These are phyloP conservation scores for Kodamaea jinghongensis DNA, from an alignment of 805 yeast species.

Conservation along the genomic window DNA sequence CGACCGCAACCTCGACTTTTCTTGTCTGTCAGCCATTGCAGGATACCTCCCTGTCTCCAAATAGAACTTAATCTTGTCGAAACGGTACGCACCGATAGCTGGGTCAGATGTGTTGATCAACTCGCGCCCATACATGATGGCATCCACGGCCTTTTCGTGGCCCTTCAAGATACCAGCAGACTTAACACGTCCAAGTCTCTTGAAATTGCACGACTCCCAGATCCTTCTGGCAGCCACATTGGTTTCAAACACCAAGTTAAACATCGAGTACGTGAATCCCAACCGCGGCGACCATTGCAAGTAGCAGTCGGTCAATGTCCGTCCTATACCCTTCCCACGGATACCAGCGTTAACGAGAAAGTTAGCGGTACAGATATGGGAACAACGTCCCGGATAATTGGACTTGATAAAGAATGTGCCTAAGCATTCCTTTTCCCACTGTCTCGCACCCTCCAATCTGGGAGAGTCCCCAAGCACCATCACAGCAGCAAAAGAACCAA, in stretches of 20 bases:
- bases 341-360: conserved; percentile 91
- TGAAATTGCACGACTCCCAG: conserved; percentile 73
- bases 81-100: conserved; percentile 53
- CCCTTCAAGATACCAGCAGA: conserved; percentile 90
- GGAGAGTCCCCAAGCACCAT: conserved; percentile 74
- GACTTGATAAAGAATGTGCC: conserved; percentile 87
- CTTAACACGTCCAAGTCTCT: conserved; percentile 72
- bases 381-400: conserved; percentile 87
- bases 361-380: conserved; percentile 89
- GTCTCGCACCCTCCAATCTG: conserved; percentile 47
- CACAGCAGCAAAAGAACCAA: conserved; percentile 75
- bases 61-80: conserved; percentile 75
- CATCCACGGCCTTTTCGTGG: conserved; percentile 81
- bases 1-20: conserved; percentile 82
- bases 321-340: conserved; percentile 88
- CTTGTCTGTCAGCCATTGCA: conserved; percentile 73
- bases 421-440: conserved; percentile 91
- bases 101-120: conserved; percentile 56
- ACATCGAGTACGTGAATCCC: conserved; percentile 81
- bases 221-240: conserved; percentile 80
- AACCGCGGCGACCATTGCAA: conserved; percentile 88
- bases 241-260: conserved; percentile 85
- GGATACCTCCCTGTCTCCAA: conserved; percentile 86
- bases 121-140: conserved; percentile 80
- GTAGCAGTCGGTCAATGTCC: conserved; percentile 77